These are phyloP conservation scores for Neospermospora avenae DNA, from an alignment of 2,329 filamentous ascomycete species.

Conservation along the genomic window DNA sequence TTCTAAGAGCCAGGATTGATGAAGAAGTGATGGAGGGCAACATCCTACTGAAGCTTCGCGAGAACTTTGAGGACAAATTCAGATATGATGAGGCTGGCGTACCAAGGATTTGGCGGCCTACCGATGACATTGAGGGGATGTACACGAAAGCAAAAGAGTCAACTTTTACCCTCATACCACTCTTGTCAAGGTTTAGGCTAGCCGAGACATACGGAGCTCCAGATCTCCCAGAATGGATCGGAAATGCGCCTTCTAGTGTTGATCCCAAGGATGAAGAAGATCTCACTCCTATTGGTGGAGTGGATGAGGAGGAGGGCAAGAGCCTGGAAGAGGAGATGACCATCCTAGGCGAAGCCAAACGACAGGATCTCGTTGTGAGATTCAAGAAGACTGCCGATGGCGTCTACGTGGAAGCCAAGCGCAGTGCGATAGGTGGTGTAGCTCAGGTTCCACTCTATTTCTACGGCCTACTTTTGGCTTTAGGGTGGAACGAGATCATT, in stretches of 20 bases:
- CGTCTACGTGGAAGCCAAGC: constrained; percentile 96
- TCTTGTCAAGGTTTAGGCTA: constrained; percentile 81
- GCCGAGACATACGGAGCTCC: constrained; percentile 71
- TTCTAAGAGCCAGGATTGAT: constrained; percentile 84
- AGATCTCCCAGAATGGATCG: constrained; percentile 81
- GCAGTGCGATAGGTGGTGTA: constrained; percentile 91
- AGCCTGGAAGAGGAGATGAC: constrained; percentile 96
- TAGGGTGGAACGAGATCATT: constrained; percentile 98
- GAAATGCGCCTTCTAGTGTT: constrained; percentile 68
- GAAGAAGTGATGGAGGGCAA: constrained; percentile 99
- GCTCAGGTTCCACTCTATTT: constrained; percentile 94
- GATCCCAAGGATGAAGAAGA: constrained; percentile 88
- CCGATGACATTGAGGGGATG: constrained; percentile 93
- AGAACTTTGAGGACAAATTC: constrained; percentile 99
- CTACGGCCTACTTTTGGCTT: constrained; percentile 79
- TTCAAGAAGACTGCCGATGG: constrained; percentile 99
- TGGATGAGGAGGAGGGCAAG: constrained; percentile 93
- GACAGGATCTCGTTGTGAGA: constrained; percentile 84
- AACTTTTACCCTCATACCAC: constrained; percentile 84
- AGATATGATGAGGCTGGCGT: constrained; percentile 94
- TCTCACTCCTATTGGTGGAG: constrained; percentile 80
- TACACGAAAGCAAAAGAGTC: constrained; percentile 92
- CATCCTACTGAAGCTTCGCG: constrained; percentile 86
- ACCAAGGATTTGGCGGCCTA: constrained; percentile 92
- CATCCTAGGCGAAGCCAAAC: constrained; percentile 84